These are phyloP conservation scores for Lachancea lanzarotensis DNA, from an alignment of 805 yeast genomes.

Conservation along the genomic window DNA sequence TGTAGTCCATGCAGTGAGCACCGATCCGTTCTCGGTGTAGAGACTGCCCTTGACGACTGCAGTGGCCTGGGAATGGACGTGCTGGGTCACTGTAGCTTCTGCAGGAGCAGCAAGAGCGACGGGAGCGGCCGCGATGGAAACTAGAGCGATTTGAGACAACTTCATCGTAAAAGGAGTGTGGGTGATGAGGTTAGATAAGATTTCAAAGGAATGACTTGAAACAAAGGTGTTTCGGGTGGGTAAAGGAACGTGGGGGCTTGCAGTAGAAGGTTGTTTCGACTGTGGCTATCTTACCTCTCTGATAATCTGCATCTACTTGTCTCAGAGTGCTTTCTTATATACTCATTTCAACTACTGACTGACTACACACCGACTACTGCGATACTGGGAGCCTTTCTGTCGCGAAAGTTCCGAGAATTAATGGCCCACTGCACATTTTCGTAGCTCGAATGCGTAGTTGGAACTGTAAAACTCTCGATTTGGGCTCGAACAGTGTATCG, in stretches of 20 bases:
- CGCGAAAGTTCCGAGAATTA: no score
- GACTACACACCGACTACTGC: no score
- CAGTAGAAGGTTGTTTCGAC: no score
- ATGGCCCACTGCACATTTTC: neutral
- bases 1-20: constrained; percentile 22
- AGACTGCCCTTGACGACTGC: constrained; percentile 27
- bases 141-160: constrained; percentile 17
- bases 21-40: constrained; percentile 22
- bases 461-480: neutral
- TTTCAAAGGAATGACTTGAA: constrained; percentile 2
- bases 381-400: no score
- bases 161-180: constrained; percentile 15
- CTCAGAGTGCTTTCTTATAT: no score
- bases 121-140: constrained; percentile 19
- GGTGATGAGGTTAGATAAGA: neutral
- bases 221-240: neutral
- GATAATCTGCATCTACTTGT: no score
- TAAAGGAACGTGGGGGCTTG: neutral
- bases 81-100: constrained; percentile 29
- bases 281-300: no score
- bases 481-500: neutral
- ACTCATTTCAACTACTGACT: no score
- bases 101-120: constrained; percentile 17
- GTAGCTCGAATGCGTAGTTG: neutral
- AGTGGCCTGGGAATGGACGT: constrained; percentile 21